These are phyloP conservation scores for Russula abietina DNA, from an alignment of 768 basidiomycete genomes.

Conservation along the genomic window DNA sequence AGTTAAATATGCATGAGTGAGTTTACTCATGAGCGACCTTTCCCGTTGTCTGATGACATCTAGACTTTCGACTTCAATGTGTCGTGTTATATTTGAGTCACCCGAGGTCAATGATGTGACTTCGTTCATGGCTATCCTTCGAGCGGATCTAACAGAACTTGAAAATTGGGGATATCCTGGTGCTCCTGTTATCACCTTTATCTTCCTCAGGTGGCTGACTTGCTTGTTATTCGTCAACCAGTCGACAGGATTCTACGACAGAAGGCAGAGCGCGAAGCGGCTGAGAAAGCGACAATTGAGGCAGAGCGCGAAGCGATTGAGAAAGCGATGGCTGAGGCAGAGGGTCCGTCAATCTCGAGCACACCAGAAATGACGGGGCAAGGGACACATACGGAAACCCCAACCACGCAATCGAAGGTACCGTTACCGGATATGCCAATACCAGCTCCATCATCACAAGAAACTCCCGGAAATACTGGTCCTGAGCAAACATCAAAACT, in stretches of 20 bases:
- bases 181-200: conserved; percentile 29
- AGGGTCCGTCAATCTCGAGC: conserved; percentile 16
- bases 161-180: conserved; percentile 83
- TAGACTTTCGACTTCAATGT: conserved; percentile 82
- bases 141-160: conserved; percentile 77
- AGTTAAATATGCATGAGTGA: conserved; percentile 89
- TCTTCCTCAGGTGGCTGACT: conserved; percentile 18
- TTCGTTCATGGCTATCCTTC: conserved; percentile 90
- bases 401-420: neutral
- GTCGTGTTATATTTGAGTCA: conserved; percentile 71
- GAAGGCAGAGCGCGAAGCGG: conserved; percentile 31
- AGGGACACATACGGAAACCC: conserved; percentile 9
- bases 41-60: neutral
- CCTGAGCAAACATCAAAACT: conserved; percentile 20
- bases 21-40: conserved; percentile 31
- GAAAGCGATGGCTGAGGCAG: too few species aligned
- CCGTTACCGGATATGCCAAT: neutral
- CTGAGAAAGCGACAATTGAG: too few species aligned
- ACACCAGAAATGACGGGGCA: conserved; percentile 1
- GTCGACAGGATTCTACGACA: conserved; percentile 90
- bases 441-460: neutral
- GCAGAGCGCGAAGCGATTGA: too few species aligned
- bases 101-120: conserved; percentile 83
- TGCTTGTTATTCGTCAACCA: conserved; percentile 32
- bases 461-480: neutral